Conservation (phyloP, 2,329 filamentous ascomycete species). For the Calonectria pteridis region DNA sequence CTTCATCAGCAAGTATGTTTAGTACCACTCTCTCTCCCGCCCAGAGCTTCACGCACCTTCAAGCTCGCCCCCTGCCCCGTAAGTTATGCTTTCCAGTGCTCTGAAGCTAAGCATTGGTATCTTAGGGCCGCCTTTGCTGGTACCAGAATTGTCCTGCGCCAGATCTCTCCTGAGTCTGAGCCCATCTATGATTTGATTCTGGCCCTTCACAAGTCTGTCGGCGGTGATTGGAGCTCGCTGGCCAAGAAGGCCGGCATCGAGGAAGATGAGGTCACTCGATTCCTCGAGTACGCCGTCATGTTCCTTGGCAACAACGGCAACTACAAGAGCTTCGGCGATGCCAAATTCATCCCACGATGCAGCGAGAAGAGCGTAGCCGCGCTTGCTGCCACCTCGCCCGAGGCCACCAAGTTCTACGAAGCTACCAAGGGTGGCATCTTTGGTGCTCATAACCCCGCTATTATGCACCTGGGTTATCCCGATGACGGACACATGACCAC, state of each 20-base stretch:
- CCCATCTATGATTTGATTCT: conserved; percentile 86
- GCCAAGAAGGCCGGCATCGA: conserved; percentile 74
- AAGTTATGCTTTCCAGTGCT: neutral
- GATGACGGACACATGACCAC: conserved; percentile 83
- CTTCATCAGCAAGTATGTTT: conserved; percentile 80
- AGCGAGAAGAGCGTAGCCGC: conserved; percentile 73
- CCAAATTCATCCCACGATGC: conserved; percentile 84
- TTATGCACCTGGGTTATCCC: conserved; percentile 82
- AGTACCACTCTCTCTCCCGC: neutral
- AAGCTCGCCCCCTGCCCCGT: neutral
- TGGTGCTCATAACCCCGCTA: conserved; percentile 70
- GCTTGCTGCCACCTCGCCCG: conserved; percentile 70
- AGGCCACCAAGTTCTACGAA: conserved; percentile 74
- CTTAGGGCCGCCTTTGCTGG: conserved; percentile 80
- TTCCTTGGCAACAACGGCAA: conserved; percentile 87
- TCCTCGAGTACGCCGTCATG: conserved; percentile 82
- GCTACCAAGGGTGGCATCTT: conserved; percentile 80
- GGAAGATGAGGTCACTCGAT: conserved; percentile 73
- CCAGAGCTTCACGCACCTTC: neutral
- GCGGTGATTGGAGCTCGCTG: conserved; percentile 79
- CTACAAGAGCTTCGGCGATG: conserved; percentile 89
- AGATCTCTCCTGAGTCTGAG: conserved; percentile 86
- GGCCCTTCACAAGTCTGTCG: conserved; percentile 73
- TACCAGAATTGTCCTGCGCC: conserved; percentile 81
- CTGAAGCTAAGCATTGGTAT: conserved; percentile 23